phyloP scores from a whole-genome alignment of 163 green algal genomes.

The Chlamydomonas reinhardtii region DNA sequence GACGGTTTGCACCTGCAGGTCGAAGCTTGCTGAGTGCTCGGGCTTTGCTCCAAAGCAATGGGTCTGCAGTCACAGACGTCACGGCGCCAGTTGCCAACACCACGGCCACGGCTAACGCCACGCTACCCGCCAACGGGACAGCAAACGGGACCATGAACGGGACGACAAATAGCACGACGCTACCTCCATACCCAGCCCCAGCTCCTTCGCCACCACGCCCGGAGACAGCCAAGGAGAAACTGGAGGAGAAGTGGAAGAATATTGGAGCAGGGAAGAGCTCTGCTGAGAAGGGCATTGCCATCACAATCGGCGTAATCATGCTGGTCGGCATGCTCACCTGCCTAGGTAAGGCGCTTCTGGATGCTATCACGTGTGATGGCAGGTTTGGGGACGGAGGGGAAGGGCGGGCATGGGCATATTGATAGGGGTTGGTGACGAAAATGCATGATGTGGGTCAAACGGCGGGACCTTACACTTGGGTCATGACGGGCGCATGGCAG shows the following conservation, averaged over 20 bases:
- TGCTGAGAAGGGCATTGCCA: conserved; percentile 28
- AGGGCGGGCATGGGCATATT: too few species aligned
- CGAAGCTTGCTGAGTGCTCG: too few species aligned
- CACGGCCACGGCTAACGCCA: background rate
- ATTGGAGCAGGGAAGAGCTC: conserved; percentile 7
- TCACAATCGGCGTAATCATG: conserved; percentile 44
- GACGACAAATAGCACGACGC: background rate
- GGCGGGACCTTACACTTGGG: too few species aligned
- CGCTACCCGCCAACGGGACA: background rate
- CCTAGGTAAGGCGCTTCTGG: background rate
- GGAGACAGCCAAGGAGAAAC: background rate
- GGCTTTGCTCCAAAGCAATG: too few species aligned
- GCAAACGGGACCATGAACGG: background rate
- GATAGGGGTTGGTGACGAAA: too few species aligned
- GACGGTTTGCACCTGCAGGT: too few species aligned
- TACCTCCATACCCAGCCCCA: background rate
- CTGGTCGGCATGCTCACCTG: conserved; percentile 39
- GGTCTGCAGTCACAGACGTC: too few species aligned
- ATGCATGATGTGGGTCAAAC: too few species aligned
- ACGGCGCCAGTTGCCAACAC: too few species aligned
- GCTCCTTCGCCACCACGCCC: background rate
- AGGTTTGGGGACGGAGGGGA: background rate
- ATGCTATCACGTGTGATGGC: background rate
- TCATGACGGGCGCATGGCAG: too few species aligned
- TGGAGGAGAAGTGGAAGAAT: background rate